phyloP scores from a whole-genome alignment of 176 grass and related monocot species.

The Phyllostachys edulis region DNA sequence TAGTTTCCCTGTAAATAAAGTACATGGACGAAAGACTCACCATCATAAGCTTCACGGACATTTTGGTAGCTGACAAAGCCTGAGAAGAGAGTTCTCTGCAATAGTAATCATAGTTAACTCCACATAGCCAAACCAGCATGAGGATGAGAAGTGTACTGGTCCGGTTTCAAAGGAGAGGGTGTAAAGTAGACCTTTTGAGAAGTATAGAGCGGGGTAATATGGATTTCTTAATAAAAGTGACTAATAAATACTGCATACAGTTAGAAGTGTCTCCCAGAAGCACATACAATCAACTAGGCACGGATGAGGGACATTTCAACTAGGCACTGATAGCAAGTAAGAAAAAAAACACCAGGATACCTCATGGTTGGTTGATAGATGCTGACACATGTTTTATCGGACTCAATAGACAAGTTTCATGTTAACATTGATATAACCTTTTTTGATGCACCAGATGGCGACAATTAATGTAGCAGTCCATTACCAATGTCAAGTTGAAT shows the following conservation, averaged over 20 bases:
- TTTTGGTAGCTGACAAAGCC: conserved; percentile 92
- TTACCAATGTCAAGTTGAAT: not conserved
- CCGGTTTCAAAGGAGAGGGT: not conserved
- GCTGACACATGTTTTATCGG: not conserved
- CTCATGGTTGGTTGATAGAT: not conserved
- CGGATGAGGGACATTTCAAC: too few species aligned
- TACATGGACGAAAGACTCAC: conserved; percentile 34
- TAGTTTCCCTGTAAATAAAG: not conserved
- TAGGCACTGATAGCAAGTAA: too few species aligned
- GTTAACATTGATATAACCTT: not conserved
- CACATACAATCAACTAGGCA: too few species aligned
- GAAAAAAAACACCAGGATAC: too few species aligned
- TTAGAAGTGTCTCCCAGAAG: not conserved
- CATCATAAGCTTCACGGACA: conserved; percentile 85
- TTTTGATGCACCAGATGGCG: not conserved
- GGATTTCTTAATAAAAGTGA: not conserved
- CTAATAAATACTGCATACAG: not conserved
- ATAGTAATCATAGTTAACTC: conserved; percentile 34
- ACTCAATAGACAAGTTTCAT: not conserved
- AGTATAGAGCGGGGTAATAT: not conserved
- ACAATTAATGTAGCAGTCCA: not conserved
- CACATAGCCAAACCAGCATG: too few species aligned
- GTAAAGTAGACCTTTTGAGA: not conserved
- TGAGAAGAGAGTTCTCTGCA: conserved; percentile 94
- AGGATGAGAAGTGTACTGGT: not conserved